Conservation (phyloP, 2,329 filamentous ascomycete species). For the Cladobotryum protrusum region DNA sequence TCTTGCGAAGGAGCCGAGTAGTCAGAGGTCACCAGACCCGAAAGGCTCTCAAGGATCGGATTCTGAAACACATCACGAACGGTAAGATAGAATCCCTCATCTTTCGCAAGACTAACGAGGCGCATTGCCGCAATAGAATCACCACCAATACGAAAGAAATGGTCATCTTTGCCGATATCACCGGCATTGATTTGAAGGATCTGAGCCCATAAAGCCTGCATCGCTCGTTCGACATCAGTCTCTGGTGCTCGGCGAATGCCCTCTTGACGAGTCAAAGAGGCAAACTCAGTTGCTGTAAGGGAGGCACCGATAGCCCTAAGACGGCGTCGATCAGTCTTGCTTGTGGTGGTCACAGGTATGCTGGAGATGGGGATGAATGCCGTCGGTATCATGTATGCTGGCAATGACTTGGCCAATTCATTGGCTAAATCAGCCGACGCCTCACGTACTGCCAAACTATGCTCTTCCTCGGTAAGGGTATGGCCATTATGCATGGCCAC, state of each 20-base stretch:
- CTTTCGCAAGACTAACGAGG: not conserved
- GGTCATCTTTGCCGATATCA: not conserved
- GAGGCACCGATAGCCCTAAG: not conserved
- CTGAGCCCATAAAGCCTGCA: not conserved
- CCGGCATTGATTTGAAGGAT: not conserved
- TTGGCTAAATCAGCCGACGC: slow-evolving; percentile 12
- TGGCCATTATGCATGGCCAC: too few species aligned
- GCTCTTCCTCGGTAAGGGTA: too few species aligned
- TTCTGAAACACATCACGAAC: slow-evolving; percentile 1
- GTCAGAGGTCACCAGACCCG: too few species aligned
- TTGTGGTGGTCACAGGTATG: not conserved
- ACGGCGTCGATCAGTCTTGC: not conserved
- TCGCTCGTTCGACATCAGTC: not conserved
- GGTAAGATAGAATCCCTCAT: not conserved
- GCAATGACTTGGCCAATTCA: not conserved
- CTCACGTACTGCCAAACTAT: too few species aligned
- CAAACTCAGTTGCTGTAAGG: not conserved
- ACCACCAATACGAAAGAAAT: not conserved
- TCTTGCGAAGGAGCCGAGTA: not conserved
- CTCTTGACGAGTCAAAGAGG: not conserved
- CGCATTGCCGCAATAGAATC: slow-evolving; percentile 3
- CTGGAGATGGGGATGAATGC: slow-evolving; percentile 6
- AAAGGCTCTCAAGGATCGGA: not conserved
- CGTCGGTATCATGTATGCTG: slow-evolving; percentile 12
- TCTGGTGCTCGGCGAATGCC: not conserved